phyloP scores from a whole-genome alignment of 192 early-diverging fungal species.

The Irineochytrium annulatum region DNA sequence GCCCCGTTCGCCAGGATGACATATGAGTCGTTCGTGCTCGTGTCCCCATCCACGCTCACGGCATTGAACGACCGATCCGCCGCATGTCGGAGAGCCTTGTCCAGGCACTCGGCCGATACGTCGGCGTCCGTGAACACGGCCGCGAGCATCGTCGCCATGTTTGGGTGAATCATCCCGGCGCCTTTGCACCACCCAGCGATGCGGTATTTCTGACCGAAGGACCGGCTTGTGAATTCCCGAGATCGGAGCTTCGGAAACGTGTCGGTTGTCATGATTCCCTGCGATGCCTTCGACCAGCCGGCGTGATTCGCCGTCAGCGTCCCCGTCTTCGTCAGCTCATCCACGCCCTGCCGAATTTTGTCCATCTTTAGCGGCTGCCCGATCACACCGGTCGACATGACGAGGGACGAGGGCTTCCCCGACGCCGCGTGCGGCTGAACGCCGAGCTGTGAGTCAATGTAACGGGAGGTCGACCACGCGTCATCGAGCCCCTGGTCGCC shows the following conservation, averaged over 20 bases:
- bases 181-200: slow-evolving; percentile 96
- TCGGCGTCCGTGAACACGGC: slow-evolving; percentile 82
- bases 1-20: slow-evolving; percentile 85
- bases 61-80: slow-evolving; percentile 93
- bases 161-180: slow-evolving; percentile 98
- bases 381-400: slow-evolving; percentile 98
- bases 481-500: slow-evolving; percentile 77
- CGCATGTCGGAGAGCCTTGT: slow-evolving; percentile 70
- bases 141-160: slow-evolving; percentile 94
- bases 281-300: slow-evolving; percentile 74
- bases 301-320: slow-evolving; percentile 52
- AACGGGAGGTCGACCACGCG: slow-evolving; percentile 64
- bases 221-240: slow-evolving; percentile 15
- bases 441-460: slow-evolving; percentile 52
- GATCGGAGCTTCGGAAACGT: slow-evolving; percentile 87
- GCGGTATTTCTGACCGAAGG: slow-evolving; percentile 25
- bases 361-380: slow-evolving; percentile 84
- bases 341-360: slow-evolving; percentile 71
- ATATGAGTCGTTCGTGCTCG: slow-evolving; percentile 94
- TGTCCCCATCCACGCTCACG: slow-evolving; percentile 94
- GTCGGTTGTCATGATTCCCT: slow-evolving; percentile 96
- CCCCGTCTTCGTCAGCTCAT: slow-evolving; percentile 29
- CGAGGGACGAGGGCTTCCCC: slow-evolving; percentile 43
- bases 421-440: too few relatives aligned
- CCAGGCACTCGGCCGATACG: slow-evolving; percentile 60